Evolutionary conservation across 2,329 filamentous ascomycete genomes (phyloP).

Genomic region (Hypoxylon sp.): DNA sequence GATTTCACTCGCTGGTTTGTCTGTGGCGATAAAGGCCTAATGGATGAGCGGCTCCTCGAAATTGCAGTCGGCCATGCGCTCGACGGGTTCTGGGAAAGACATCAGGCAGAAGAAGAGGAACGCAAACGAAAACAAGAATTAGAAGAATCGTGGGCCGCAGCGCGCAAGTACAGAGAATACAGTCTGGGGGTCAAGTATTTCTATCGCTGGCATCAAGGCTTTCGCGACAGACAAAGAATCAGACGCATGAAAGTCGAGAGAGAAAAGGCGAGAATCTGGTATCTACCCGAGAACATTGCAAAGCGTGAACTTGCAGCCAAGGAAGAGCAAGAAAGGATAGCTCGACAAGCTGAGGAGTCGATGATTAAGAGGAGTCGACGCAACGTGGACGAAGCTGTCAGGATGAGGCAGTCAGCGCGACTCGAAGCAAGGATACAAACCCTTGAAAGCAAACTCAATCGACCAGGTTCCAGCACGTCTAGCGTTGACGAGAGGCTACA

Average conservation of each 20-base stretch:
- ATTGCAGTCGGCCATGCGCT: conserved; percentile 61
- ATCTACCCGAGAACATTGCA: conserved; percentile 47
- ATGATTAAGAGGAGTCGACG: conserved; percentile 40
- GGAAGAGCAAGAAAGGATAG: conserved; percentile 37
- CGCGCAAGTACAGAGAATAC: conserved; percentile 61
- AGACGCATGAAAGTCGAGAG: conserved; percentile 64
- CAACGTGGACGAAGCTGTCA: conserved; percentile 36
- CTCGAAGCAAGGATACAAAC: conserved; percentile 27
- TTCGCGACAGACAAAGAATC: conserved; percentile 61
- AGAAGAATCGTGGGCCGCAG: conserved; percentile 59
- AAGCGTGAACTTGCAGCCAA: conserved; percentile 44
- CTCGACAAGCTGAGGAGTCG: conserved; percentile 44
- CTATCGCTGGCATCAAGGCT: conserved; percentile 65
- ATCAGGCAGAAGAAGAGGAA: conserved; percentile 56
- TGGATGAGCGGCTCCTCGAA: conserved; percentile 62
- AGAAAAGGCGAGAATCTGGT: conserved; percentile 62
- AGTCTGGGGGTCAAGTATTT: conserved; percentile 67
- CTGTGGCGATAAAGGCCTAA: conserved; percentile 63
- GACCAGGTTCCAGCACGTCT: conserved; percentile 9
- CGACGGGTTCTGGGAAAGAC: conserved; percentile 56
- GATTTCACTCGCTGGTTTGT: conserved; percentile 68
- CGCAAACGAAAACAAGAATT: conserved; percentile 62
- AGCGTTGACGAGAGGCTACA: conserved; percentile 24
- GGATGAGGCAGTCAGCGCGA: conserved; percentile 41
- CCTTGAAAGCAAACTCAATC: conserved; percentile 40